phyloP scores from a whole-genome alignment of 2,329 filamentous ascomycete species.

The Leptosphaerulina australis region DNA sequence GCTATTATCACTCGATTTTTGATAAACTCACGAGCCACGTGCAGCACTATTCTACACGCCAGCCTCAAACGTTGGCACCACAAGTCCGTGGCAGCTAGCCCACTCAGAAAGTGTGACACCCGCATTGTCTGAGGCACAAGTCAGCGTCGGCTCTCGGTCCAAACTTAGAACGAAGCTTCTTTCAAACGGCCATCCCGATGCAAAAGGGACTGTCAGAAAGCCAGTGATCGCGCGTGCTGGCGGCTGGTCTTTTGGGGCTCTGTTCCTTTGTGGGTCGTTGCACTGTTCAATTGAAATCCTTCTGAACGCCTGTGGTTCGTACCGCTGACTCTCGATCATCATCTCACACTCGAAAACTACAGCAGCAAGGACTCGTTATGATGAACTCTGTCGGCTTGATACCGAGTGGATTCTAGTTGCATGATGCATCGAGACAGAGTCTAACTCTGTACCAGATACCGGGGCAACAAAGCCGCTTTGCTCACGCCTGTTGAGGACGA shows the following conservation, averaged over 20 bases:
- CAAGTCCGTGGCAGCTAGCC: conserved; percentile 43
- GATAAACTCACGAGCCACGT: conserved; percentile 36
- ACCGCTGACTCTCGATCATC: conserved; percentile 15
- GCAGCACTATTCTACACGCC: conserved; percentile 40
- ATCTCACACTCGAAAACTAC: conserved; percentile 26
- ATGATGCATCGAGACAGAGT: conserved; percentile 28
- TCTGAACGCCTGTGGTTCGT: conserved; percentile 4
- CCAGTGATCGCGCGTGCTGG: conserved; percentile 11
- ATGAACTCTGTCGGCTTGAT: conserved; percentile 22
- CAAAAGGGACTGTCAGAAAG: conserved; percentile 12
- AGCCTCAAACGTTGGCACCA: conserved; percentile 43
- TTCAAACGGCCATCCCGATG: conserved; percentile 28
- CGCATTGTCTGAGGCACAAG: conserved; percentile 41
- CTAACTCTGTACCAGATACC: conserved; percentile 24
- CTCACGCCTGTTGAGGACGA: conserved; percentile 27
- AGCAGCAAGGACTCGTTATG: conserved; percentile 14
- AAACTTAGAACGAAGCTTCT: conserved; percentile 36
- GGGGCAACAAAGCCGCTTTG: conserved; percentile 30
- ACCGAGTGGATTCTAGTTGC: conserved; percentile 13
- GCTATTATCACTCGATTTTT: conserved; percentile 24
- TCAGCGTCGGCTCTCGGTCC: conserved; percentile 32
- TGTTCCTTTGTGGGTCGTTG: conserved; percentile 22
- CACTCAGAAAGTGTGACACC: conserved; percentile 37
- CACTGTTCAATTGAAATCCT: conserved; percentile 21
- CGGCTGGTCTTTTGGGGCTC: conserved; percentile 30